These are phyloP conservation scores for Termitomyces sp. DNA, from an alignment of 768 basidiomycete species.

Conservation along the genomic window DNA sequence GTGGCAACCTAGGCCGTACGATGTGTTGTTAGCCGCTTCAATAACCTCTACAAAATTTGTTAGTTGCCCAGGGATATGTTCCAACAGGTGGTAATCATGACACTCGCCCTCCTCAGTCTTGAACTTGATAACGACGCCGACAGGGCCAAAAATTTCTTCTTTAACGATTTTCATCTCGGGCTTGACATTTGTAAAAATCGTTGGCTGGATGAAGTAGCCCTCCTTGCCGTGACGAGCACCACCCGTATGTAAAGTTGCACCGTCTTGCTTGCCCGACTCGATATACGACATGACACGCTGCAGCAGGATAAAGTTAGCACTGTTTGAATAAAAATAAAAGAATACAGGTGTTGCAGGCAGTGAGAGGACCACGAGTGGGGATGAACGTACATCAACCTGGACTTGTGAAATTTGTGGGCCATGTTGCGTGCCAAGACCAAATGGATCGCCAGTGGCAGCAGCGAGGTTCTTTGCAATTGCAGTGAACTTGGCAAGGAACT, in stretches of 20 bases:
- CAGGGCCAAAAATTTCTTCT: constrained; percentile 78
- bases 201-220: constrained; percentile 71
- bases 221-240: constrained; percentile 54
- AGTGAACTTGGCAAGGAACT: constrained; percentile 63
- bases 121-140: constrained; percentile 71
- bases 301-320: neutral
- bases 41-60: constrained; percentile 16
- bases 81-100: too few species aligned
- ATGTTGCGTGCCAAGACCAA: constrained; percentile 50
- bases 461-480: constrained; percentile 44
- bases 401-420: constrained; percentile 72
- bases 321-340: neutral
- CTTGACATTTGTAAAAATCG: constrained; percentile 61
- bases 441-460: constrained; percentile 59
- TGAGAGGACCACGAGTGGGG: neutral
- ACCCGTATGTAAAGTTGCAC: constrained; percentile 60
- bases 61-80: too few species aligned
- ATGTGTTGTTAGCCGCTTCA: constrained; percentile 19
- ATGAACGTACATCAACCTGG: constrained; percentile 57
- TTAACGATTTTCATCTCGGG: constrained; percentile 65
- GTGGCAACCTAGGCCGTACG: constrained; percentile 17
- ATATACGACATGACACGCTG: constrained; percentile 75
- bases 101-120: constrained; percentile 41
- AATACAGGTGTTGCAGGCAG: neutral
- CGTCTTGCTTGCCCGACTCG: constrained; percentile 65